Percentiles rank a stretch among this genome's conserved stretches.
Evolutionary conservation across 2,329 filamentous ascomycete genomes (phyloP).

Genomic region (Calonectria pauciramosa): DNA sequence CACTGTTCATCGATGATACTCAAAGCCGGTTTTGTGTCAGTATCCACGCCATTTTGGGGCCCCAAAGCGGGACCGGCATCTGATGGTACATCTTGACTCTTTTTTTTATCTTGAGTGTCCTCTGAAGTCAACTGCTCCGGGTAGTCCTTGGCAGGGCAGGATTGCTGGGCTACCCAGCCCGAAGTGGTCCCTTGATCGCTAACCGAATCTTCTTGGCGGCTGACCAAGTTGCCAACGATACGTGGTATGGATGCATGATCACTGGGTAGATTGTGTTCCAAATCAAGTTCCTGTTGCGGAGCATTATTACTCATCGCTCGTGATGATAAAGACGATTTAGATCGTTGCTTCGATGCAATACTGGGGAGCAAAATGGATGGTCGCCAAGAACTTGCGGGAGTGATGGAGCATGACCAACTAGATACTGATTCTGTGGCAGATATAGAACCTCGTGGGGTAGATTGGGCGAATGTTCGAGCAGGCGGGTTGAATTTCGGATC

Average conservation of each 20-base stretch:
- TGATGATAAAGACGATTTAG: slow-evolving; percentile 24
- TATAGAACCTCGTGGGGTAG: slow-evolving; percentile 10
- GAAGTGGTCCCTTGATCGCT: slow-evolving; percentile 29
- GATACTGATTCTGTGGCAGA: slow-evolving; percentile 17
- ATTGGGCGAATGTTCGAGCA: slow-evolving; percentile 6
- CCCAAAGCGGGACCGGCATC: not conserved
- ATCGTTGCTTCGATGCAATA: slow-evolving; percentile 2
- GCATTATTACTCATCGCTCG: not conserved
- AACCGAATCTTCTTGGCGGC: slow-evolving; percentile 1
- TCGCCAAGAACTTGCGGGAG: slow-evolving; percentile 12
- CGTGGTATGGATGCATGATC: not conserved
- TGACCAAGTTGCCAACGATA: not conserved
- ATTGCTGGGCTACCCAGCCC: slow-evolving; percentile 30
- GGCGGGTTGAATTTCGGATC: slow-evolving; percentile 15
- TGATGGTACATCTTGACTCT: not conserved
- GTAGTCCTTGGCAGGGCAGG: slow-evolving; percentile 14
- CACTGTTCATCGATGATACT: slow-evolving; percentile 29
- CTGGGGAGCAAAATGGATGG: not conserved
- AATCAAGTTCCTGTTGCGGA: slow-evolving; percentile 9
- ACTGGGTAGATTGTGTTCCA: slow-evolving; percentile 16
- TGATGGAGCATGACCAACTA: slow-evolving; percentile 21
- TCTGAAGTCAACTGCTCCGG: not conserved
- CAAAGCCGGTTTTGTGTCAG: not conserved
- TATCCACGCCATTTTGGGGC: not conserved
- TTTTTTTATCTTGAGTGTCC: not conserved